Percentiles rank a stretch among this genome's conserved stretches.
These are phyloP conservation scores for Emmonsiellopsis sp. DNA, from an alignment of 2,329 filamentous ascomycete species.

Conservation along the genomic window DNA sequence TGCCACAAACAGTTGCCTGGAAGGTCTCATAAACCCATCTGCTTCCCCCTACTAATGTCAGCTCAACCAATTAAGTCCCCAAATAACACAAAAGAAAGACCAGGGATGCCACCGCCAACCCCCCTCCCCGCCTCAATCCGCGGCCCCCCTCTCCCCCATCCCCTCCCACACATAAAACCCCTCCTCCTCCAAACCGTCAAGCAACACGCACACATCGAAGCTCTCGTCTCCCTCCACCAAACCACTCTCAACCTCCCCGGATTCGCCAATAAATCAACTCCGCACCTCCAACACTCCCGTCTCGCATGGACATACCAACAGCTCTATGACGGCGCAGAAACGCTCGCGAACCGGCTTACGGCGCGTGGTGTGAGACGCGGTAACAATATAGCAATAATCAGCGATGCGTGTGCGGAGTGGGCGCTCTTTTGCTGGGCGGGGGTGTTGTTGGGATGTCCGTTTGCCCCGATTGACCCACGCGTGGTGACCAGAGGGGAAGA, in stretches of 20 bases:
- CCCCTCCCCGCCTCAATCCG: neutral
- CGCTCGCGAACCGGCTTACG: neutral
- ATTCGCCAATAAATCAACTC: neutral
- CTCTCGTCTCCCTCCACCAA: neutral
- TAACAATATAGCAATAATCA: conserved; percentile 17
- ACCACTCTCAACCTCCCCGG: neutral
- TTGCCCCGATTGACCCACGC: conserved; percentile 27
- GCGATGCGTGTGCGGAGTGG: conserved; percentile 34
- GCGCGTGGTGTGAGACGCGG: neutral
- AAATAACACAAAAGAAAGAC: too few relatives aligned
- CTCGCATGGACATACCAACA: neutral
- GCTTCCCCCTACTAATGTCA: too few relatives aligned
- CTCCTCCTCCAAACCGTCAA: neutral
- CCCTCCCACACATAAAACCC: neutral
- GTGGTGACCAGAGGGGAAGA: conserved; percentile 6
- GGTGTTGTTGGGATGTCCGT: conserved; percentile 24
- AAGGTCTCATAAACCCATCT: too few relatives aligned
- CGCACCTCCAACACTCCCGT: neutral
- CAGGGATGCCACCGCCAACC: neutral
- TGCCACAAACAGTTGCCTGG: too few relatives aligned
- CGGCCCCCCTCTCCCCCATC: neutral
- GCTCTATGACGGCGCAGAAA: neutral
- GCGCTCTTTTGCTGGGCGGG: conserved; percentile 29
- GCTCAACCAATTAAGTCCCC: too few relatives aligned
- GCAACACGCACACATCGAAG: neutral